Conservation (phyloP, 2,329 filamentous ascomycete genomes). For the Aureobasidium vineae region DNA sequence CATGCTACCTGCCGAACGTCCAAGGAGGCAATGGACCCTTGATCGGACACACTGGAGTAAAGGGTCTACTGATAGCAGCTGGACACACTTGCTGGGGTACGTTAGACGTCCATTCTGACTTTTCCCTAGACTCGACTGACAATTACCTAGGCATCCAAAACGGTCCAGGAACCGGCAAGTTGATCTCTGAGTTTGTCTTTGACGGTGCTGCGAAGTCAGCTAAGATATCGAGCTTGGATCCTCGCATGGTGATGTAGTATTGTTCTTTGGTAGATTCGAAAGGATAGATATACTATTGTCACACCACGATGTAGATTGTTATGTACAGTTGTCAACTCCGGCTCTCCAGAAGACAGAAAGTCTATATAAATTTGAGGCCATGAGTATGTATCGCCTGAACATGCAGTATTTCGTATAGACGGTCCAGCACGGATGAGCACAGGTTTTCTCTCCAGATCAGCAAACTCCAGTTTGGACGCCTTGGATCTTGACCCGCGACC, state of each 20-base stretch:
- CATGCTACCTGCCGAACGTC: conserved; percentile 88
- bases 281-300: neutral
- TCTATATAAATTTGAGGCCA: neutral
- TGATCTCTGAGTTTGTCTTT: conserved; percentile 49
- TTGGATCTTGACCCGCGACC: neutral
- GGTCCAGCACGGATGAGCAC: conserved; percentile 4
- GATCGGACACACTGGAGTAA: conserved; percentile 70
- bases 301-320: neutral
- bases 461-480: neutral
- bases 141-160: conserved; percentile 67
- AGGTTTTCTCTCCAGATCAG: neutral
- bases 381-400: neutral
- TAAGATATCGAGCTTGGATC: conserved; percentile 44
- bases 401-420: neutral
- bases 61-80: conserved; percentile 75
- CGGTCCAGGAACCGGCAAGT: conserved; percentile 69
- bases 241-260: conserved; percentile 36
- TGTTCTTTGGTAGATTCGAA: neutral
- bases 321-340: neutral
- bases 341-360: neutral
- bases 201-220: conserved; percentile 47
- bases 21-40: conserved; percentile 64
- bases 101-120: neutral
- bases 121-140: neutral
- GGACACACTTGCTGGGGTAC: conserved; percentile 94